Base-by-base conservation (phyloP, 805 yeast genomes). In the Ogataea glucozyma region DNA sequence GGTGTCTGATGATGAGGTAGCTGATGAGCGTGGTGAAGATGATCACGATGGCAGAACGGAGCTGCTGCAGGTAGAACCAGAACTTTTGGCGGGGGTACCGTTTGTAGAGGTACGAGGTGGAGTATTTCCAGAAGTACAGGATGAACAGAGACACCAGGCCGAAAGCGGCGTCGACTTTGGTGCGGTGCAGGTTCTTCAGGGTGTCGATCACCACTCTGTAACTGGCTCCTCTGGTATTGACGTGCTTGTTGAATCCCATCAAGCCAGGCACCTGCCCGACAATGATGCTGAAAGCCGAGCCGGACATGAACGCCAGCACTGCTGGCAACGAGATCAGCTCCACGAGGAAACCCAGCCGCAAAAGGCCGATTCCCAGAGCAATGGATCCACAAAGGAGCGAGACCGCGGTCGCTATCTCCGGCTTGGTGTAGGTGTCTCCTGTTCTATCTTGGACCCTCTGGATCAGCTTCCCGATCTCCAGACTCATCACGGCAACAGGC, bases 401-500 rank as follows among this genome's bases (percentile, higher is more conserved):
- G 40, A 90, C 67, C 29, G 80, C 72, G 1, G 95, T 85, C 12
- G 96, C 97, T 63, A 90, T 85, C 37, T 74, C 73, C 1, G 90
- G 88, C 3, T 80, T 85, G 0, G 79, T 73, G 49, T 73, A 71
- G 11, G 26, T 18, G 33, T 62, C 60, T 24, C 58, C 58, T 32
- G 55, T 38, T 46, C 71, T 75, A 10, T 53, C 69, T 48, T 78
- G 77, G 9, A 89, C 93, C 38, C 71, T 70, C 20, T 79, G 73
- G 42, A 90, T 73, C 43, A 87, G 88, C 61, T 83, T 86, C 38
- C 90, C 82, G 26, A 87, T 88, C 62, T 88, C 90, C 51, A 80
- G 64, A 12, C 95, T 85, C 96, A 90, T 89, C 44, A 90, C 97
- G 10, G 97, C 97, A 26, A 90, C 97, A 9, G 97, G 97, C 20